Percentiles rank a stretch among this genome's conserved stretches.
phyloP scores from a whole-genome alignment of 2,329 filamentous ascomycete species.

The Xylaria sp. region DNA sequence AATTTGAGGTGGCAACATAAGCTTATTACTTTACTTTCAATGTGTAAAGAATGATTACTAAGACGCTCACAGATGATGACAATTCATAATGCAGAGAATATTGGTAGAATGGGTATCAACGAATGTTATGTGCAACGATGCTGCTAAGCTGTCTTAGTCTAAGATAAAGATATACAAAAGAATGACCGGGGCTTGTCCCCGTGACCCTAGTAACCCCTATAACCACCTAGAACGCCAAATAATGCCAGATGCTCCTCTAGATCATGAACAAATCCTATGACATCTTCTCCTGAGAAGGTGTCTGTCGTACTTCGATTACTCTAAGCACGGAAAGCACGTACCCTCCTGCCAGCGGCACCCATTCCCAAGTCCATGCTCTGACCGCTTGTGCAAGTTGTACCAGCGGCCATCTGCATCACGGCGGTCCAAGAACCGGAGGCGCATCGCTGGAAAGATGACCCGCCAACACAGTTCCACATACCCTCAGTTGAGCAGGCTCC shows the following conservation, averaged over 20 bases:
- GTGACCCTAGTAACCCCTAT: not conserved
- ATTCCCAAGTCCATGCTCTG: conserved; percentile 55
- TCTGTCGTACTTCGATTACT: not conserved
- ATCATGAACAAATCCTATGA: not conserved
- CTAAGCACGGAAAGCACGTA: conserved; percentile 46
- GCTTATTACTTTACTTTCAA: not conserved
- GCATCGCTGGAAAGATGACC: conserved; percentile 64
- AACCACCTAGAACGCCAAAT: conserved; percentile 16
- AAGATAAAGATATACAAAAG: not conserved
- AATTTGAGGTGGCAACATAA: not conserved
- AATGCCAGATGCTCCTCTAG: conserved; percentile 9
- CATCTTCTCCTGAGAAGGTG: not conserved
- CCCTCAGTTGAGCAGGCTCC: conserved; percentile 61
- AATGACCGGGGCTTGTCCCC: not conserved
- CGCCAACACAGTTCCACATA: conserved; percentile 64
- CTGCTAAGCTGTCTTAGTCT: conserved; percentile 10
- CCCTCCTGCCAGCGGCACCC: conserved; percentile 40
- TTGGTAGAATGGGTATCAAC: conserved; percentile 6
- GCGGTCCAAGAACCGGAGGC: conserved; percentile 63
- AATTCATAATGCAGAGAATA: not conserved
- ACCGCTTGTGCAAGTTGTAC: conserved; percentile 58
- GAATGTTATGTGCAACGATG: conserved; percentile 8
- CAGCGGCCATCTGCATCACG: conserved; percentile 55
- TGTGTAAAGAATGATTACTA: not conserved
- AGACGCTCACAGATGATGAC: not conserved